These are phyloP conservation scores for Raddia distichophylla DNA, from an alignment of 176 grass and related monocot species.

Conservation along the genomic window DNA sequence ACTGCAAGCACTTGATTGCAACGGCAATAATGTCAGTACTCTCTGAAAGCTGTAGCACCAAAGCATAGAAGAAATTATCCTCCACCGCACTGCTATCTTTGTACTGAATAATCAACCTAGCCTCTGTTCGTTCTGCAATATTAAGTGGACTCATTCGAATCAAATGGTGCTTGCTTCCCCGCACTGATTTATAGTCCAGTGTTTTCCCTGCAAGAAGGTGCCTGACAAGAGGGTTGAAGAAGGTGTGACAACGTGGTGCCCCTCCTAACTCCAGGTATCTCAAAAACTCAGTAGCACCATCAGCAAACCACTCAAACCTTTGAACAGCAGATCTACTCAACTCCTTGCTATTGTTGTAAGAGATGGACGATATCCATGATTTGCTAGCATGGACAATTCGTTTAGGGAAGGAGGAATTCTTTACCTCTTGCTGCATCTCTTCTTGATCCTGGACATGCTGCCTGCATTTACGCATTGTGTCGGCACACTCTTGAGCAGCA, in stretches of 20 bases:
- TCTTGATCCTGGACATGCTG: neutral
- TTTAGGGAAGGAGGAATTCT: neutral
- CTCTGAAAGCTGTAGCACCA: conserved; percentile 27
- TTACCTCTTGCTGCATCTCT: neutral
- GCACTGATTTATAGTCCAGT: neutral
- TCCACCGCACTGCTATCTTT: neutral
- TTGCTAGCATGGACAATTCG: neutral
- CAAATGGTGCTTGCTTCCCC: too few species aligned
- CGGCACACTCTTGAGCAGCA: conserved; percentile 16
- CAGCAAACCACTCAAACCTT: conserved; percentile 14
- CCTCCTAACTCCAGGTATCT: conserved; percentile 12
- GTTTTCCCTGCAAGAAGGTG: conserved; percentile 25
- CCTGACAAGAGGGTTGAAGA: conserved; percentile 17
- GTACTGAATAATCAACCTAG: neutral
- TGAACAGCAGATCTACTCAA: neutral
- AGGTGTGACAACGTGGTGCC: neutral
- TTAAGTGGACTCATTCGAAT: neutral
- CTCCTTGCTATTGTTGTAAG: neutral
- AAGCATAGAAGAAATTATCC: too few species aligned
- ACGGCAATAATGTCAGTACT: neutral
- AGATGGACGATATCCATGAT: neutral
- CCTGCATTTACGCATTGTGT: neutral
- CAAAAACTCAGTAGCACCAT: neutral
- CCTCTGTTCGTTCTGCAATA: neutral
- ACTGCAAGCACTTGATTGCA: neutral